Evolutionary conservation across 768 basidiomycete species (phyloP).

Genomic region (Tulasnella sp.): DNA sequence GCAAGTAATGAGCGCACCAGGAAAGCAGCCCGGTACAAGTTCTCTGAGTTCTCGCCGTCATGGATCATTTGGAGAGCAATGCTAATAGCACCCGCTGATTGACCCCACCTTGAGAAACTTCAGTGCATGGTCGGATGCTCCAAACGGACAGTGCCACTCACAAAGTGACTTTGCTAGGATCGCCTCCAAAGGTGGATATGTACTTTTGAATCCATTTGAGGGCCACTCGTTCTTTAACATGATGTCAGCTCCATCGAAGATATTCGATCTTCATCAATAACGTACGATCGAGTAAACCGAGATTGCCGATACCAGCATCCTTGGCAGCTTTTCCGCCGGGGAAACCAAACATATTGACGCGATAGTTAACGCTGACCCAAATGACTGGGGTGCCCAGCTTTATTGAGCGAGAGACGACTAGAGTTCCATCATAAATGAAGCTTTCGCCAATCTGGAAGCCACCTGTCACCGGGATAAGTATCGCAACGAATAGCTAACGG

Average conservation of each 20-base stretch:
- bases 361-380: constrained; percentile 54
- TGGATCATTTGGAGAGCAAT: constrained; percentile 30
- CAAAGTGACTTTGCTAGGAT: constrained; percentile 32
- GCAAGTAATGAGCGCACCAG: constrained; percentile 21
- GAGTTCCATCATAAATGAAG: constrained; percentile 42
- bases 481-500: not conserved
- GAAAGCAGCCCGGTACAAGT: constrained; percentile 31
- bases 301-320: constrained; percentile 31
- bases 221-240: constrained; percentile 33
- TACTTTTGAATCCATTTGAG: constrained; percentile 41
- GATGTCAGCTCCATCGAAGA: not conserved
- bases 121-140: not conserved
- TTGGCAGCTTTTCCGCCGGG: constrained; percentile 21
- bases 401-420: constrained; percentile 46
- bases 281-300: constrained; percentile 37
- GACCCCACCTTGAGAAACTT: constrained; percentile 30
- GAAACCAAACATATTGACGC: constrained; percentile 30
- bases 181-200: constrained; percentile 40
- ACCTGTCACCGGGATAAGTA: constrained; percentile 5
- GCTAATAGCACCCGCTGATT: constrained; percentile 31
- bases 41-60: constrained; percentile 30
- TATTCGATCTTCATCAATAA: not conserved
- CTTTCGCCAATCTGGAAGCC: constrained; percentile 29
- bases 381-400: constrained; percentile 46
- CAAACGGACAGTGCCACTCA: not conserved